Evolutionary conservation across 805 yeast species (phyloP).

Genomic region (Pichia cabralensis): DNA sequence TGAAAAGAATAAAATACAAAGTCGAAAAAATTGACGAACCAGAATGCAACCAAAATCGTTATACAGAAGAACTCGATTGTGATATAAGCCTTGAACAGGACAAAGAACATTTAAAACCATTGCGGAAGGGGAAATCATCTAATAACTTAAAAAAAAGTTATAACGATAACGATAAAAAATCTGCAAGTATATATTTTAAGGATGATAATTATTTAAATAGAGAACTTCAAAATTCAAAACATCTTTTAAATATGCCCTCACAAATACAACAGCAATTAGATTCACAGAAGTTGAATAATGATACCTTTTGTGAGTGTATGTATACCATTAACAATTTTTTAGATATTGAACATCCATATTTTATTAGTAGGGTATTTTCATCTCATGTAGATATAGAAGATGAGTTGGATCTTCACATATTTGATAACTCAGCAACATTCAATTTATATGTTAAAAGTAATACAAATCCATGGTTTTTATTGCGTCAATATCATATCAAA

Average conservation of each 20-base stretch:
- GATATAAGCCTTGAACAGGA: too few relatives aligned
- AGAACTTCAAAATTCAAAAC: too few relatives aligned
- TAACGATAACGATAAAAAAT: too few relatives aligned
- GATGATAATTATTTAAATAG: too few relatives aligned
- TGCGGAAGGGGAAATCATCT: constrained; percentile 4
- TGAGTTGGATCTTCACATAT: constrained; percentile 15
- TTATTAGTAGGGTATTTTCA: constrained; percentile 26
- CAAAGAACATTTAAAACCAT: too few relatives aligned
- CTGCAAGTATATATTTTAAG: too few relatives aligned
- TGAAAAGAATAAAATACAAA: background rate
- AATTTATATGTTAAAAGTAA: constrained; percentile 15
- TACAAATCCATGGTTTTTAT: constrained; percentile 17
- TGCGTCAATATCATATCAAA: constrained; percentile 19
- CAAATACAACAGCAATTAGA: constrained; percentile 19
- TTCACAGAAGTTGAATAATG: constrained; percentile 21
- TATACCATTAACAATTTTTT: constrained; percentile 26
- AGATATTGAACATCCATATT: constrained; percentile 21
- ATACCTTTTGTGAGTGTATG: constrained; percentile 26
- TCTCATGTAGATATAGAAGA: constrained; percentile 20
- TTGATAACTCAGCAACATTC: constrained; percentile 16
- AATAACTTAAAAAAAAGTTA: constrained; percentile 1
- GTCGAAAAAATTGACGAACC: too few relatives aligned
- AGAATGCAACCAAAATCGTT: too few relatives aligned
- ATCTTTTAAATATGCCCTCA: background rate
- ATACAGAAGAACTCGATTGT: too few relatives aligned